These are phyloP conservation scores for Chaetomiaceae sp. DNA, from an alignment of 2,329 filamentous ascomycete species.

Conservation along the genomic window DNA sequence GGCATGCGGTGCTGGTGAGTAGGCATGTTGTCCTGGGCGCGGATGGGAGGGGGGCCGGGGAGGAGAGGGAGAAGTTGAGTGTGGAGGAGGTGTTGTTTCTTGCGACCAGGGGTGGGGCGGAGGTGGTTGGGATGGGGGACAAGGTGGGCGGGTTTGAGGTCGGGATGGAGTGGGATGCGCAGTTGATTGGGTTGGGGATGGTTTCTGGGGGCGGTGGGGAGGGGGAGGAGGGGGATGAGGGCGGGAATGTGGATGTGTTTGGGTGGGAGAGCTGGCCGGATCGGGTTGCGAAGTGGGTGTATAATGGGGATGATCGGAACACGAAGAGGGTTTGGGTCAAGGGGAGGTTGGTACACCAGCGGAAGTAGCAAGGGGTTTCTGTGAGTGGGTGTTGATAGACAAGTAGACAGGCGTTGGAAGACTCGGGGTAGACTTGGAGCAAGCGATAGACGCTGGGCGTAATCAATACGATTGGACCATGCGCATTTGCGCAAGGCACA, in stretches of 20 bases:
- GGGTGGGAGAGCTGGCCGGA: constrained; percentile 89
- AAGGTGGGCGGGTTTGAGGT: constrained; percentile 76
- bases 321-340: constrained; percentile 84
- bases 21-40: constrained; percentile 55
- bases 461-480: no score
- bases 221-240: constrained; percentile 32
- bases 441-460: no score
- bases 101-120: constrained; percentile 81
- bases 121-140: constrained; percentile 68
- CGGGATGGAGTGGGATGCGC: constrained; percentile 88
- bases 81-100: constrained; percentile 84
- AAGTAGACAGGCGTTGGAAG: no score
- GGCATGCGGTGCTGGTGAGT: constrained; percentile 76
- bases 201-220: constrained; percentile 41
- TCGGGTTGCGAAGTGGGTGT: constrained; percentile 88
- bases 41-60: constrained; percentile 40
- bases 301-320: constrained; percentile 88
- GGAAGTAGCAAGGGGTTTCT: constrained; percentile 10
- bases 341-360: constrained; percentile 72
- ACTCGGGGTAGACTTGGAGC: no score
- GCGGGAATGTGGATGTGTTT: constrained; percentile 78
- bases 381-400: not conserved
- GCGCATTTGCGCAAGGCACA: no score
- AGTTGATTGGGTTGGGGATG: constrained; percentile 64
- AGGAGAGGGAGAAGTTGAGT: constrained; percentile 61